Conservation (phyloP, 306 rosid species). For the Amphicarpaea edgeworthii region DNA sequence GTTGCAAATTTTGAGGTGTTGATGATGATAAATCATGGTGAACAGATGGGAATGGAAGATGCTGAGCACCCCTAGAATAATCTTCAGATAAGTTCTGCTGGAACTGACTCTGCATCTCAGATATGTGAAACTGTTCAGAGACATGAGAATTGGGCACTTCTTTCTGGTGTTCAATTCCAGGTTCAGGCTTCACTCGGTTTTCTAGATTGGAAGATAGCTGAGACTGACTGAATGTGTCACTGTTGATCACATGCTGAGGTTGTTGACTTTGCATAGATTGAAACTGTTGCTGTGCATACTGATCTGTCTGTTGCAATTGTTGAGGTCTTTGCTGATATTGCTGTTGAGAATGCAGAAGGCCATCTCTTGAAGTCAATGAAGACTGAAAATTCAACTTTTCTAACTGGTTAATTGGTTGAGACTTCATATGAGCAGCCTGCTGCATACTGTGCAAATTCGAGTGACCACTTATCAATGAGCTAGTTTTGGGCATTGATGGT, state of each 20-base stretch:
- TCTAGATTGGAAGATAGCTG: slow-evolving; percentile 66
- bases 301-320: slow-evolving; percentile 81
- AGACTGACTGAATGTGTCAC: slow-evolving; percentile 68
- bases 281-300: slow-evolving; percentile 63
- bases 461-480: slow-evolving; percentile 65
- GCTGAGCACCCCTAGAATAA: slow-evolving; percentile 62
- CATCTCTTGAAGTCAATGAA: slow-evolving; percentile 70
- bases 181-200: slow-evolving; percentile 75
- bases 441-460: slow-evolving; percentile 71
- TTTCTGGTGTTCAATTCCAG: slow-evolving; percentile 70
- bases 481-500: slow-evolving; percentile 70
- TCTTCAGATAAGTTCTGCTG: slow-evolving; percentile 70
- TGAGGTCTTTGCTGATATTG: slow-evolving; percentile 74
- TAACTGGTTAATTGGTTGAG: slow-evolving; percentile 68
- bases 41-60: slow-evolving; percentile 61
- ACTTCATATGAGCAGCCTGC: slow-evolving; percentile 69
- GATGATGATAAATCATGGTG: slow-evolving; percentile 71
- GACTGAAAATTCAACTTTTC: slow-evolving; percentile 83
- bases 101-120: slow-evolving; percentile 82
- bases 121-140: slow-evolving; percentile 68
- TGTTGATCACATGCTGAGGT: slow-evolving; percentile 64
- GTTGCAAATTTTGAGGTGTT: slow-evolving; percentile 71
- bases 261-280: slow-evolving; percentile 68
- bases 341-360: slow-evolving; percentile 68
- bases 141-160: slow-evolving; percentile 64